Evolutionary conservation across 1,284 basidiomycete genomes (phyloP).

Genomic region (Cerrena zonata): DNA sequence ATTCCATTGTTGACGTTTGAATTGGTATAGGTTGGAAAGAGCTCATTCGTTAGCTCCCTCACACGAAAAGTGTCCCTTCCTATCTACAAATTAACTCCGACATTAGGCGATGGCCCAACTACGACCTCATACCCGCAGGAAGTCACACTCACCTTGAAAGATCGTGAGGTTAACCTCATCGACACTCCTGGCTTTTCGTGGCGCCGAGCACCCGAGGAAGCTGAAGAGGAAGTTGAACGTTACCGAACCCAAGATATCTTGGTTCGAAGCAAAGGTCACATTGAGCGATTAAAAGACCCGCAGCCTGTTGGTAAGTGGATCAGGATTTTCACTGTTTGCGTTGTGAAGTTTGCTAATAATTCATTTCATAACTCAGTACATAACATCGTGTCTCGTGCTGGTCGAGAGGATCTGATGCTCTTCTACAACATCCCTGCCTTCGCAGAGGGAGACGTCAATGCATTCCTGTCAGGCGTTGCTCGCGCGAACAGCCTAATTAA

Average conservation of each 20-base stretch:
- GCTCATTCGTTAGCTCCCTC: constrained; percentile 76
- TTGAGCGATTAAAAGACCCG: constrained; percentile 86
- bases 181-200: constrained; percentile 83
- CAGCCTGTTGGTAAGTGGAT: constrained; percentile 58
- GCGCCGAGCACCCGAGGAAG: constrained; percentile 35
- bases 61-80: constrained; percentile 46
- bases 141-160: constrained; percentile 42
- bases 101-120: constrained; percentile 49
- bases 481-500: constrained; percentile 76
- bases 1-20: constrained; percentile 3
- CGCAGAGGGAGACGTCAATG: constrained; percentile 59
- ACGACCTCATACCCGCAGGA: constrained; percentile 70
- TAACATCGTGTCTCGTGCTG: constrained; percentile 69
- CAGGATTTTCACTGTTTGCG: background rate
- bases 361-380: constrained; percentile 51
- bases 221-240: constrained; percentile 40
- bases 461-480: constrained; percentile 81
- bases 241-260: constrained; percentile 66
- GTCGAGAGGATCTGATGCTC: constrained; percentile 82
- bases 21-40: constrained; percentile 64
- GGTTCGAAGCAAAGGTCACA: constrained; percentile 75
- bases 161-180: constrained; percentile 55
- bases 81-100: constrained; percentile 58
- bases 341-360: constrained; percentile 1
- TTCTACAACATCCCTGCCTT: constrained; percentile 86